Base-by-base conservation (phyloP, 2,329 filamentous ascomycete genomes). In the Fusarium sp. region DNA sequence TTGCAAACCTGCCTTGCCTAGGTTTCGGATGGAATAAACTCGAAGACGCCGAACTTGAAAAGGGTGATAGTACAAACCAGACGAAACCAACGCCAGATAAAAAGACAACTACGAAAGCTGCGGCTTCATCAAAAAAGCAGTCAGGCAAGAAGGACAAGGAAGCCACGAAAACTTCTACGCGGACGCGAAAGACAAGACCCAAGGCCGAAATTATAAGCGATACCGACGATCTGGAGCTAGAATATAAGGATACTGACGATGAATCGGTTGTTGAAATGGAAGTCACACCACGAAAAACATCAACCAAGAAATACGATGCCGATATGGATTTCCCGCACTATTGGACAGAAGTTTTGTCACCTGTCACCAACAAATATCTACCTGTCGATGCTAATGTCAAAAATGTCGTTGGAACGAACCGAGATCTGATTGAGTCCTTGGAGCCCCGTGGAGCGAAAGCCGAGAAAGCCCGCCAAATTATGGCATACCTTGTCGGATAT, bases 11-110 rank as follows among this genome's bases (percentile, higher is more conserved):
- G 40, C 96, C 98, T 75, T 91, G 94, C 1, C 80, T 93, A 22
- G 96, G 96, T 0, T 97, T 96, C 77, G 94, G 94, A 3, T 98
- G 93, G 90, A 96, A 88, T 63, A 96, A 95, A 77, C 80, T 85
- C 13, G 96, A 99, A 78, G 92, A 96, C 51, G 92, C 91, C 7
- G 87, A 88, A 14, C 75, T 78, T 3, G 84, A 84, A 70, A 85
- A 82, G 68, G 77, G 78, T 40, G 67, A 64, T 11, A 51, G 14
- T 32, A 44, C 20, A 4, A 37, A 49, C 10, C 49, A 63, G 25
- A n/a, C 15, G 37, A 52, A 49, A 20, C 14, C 41, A 9, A 25
- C 40, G 7, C 30, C 51, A 14, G 50, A 62, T 25, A 56, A 59
- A 17, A 69, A 71, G 35, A 59, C n/a, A 7, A 17, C 8, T 4